These are phyloP conservation scores for Echria macrotheca DNA, from an alignment of 495 filamentous ascomycete genomes.

Conservation along the genomic window DNA sequence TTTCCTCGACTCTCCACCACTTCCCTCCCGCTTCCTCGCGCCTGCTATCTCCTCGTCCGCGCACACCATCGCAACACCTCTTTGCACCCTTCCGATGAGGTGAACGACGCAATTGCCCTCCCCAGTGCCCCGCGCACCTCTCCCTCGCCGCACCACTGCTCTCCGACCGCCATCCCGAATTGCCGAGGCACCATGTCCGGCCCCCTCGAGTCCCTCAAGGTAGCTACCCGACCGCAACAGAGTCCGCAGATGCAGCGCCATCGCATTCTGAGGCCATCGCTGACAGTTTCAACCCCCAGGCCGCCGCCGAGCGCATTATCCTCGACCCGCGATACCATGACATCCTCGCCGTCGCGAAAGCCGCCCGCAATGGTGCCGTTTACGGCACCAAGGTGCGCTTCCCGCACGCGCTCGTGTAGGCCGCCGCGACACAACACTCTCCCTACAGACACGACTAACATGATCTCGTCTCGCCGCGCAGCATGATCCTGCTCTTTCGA, in stretches of 20 bases:
- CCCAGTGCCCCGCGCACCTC: slow-evolving; percentile 20
- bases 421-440: not conserved
- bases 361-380: slow-evolving; percentile 89
- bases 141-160: slow-evolving; percentile 2
- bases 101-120: slow-evolving; percentile 1
- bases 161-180: slow-evolving; percentile 8
- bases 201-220: slow-evolving; percentile 31
- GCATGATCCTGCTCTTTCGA: slow-evolving; percentile 93
- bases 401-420: slow-evolving; percentile 91
- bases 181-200: slow-evolving; percentile 34
- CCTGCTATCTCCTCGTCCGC: not conserved
- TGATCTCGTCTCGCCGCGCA: slow-evolving; percentile 24
- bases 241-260: too few species aligned
- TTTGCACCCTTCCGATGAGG: slow-evolving; percentile 9
- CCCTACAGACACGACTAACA: too few species aligned
- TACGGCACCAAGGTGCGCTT: slow-evolving; percentile 98
- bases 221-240: too few species aligned
- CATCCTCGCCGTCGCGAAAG: slow-evolving; percentile 77
- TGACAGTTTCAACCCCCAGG: slow-evolving; percentile 25
- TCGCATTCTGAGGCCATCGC: not conserved
- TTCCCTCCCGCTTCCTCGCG: not conserved
- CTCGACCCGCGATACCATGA: slow-evolving; percentile 80
- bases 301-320: slow-evolving; percentile 59
- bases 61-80: not conserved
- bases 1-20: not conserved